These are phyloP conservation scores for Penicillium salamii DNA, from an alignment of 495 filamentous ascomycete genomes.

Conservation along the genomic window DNA sequence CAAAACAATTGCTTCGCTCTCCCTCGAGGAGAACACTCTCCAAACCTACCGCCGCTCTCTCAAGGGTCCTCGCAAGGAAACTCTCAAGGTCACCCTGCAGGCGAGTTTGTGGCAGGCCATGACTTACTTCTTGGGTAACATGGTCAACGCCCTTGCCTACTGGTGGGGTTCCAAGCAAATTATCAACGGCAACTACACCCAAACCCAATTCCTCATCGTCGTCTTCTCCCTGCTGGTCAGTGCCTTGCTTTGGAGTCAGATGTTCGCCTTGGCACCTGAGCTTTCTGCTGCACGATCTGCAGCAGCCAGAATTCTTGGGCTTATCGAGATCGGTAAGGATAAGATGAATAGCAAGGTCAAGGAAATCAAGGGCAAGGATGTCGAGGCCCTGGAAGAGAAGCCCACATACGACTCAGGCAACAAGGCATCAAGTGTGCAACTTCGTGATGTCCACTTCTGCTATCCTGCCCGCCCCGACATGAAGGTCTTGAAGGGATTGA, in stretches of 20 bases:
- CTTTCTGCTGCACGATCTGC: conserved; percentile 49
- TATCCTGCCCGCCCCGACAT: conserved; percentile 56
- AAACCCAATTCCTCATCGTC: conserved; percentile 61
- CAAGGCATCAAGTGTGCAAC: conserved; percentile 42
- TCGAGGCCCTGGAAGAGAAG: conserved; percentile 21
- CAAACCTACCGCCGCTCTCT: conserved; percentile 33
- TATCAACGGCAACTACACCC: conserved; percentile 50
- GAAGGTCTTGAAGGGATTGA: conserved; percentile 49
- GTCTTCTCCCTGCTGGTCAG: conserved; percentile 54
- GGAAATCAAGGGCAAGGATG: not conserved
- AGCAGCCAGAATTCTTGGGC: conserved; percentile 38
- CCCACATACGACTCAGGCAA: conserved; percentile 19
- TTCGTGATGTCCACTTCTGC: conserved; percentile 52
- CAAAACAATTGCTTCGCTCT: conserved; percentile 50
- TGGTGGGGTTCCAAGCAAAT: conserved; percentile 64
- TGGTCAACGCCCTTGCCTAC: conserved; percentile 62
- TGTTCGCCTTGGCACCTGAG: conserved; percentile 61
- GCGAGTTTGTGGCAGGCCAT: conserved; percentile 51
- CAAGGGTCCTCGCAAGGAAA: conserved; percentile 42
- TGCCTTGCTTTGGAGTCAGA: conserved; percentile 59
- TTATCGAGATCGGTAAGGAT: conserved; percentile 44
- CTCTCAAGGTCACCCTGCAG: conserved; percentile 39
- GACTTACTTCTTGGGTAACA: conserved; percentile 47
- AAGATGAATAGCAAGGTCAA: conserved; percentile 21
- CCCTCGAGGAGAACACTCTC: conserved; percentile 38